phyloP scores from a whole-genome alignment of 345 rosid genomes.

The Mangifera indica region DNA sequence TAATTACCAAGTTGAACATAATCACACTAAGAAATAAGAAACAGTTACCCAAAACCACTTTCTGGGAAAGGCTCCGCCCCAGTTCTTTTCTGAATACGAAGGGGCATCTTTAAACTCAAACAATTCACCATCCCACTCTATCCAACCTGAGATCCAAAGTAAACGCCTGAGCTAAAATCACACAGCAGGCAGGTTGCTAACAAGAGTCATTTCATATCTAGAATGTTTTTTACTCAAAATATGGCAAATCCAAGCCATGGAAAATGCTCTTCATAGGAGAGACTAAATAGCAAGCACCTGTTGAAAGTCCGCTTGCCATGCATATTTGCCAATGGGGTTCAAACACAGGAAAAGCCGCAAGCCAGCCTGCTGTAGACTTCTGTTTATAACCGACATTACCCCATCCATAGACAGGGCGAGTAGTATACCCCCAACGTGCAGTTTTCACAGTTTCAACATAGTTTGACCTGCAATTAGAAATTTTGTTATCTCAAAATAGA shows the following conservation, averaged over 20 bases:
- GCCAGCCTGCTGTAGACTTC: constrained; percentile 97
- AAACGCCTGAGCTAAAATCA: constrained; percentile 15
- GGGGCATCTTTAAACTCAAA: constrained; percentile 89
- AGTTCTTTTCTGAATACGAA: constrained; percentile 93
- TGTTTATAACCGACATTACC: constrained; percentile 75
- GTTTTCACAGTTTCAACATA: constrained; percentile 66
- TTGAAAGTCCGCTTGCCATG: constrained; percentile 98
- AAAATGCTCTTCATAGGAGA: constrained; percentile 7
- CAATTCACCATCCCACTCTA: constrained; percentile 93
- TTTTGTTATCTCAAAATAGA: constrained; percentile 15
- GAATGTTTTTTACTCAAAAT: neutral
- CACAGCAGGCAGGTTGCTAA: neutral
- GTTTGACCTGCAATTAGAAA: constrained; percentile 57
- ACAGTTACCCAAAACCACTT: constrained; percentile 95
- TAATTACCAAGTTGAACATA: constrained; percentile 21
- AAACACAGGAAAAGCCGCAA: constrained; percentile 90
- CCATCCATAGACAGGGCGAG: constrained; percentile 93
- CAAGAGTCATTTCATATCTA: too few relatives aligned
- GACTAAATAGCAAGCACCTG: constrained; percentile 45
- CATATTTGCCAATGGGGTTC: constrained; percentile 99
- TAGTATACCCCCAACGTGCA: constrained; percentile 93
- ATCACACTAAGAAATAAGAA: constrained; percentile 18
- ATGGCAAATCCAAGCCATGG: neutral
- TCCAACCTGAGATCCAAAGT: constrained; percentile 69
- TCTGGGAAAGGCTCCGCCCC: constrained; percentile 98